These are phyloP conservation scores for Phyllosticta citribraziliensis DNA, from an alignment of 2,329 filamentous ascomycete species.

Conservation along the genomic window DNA sequence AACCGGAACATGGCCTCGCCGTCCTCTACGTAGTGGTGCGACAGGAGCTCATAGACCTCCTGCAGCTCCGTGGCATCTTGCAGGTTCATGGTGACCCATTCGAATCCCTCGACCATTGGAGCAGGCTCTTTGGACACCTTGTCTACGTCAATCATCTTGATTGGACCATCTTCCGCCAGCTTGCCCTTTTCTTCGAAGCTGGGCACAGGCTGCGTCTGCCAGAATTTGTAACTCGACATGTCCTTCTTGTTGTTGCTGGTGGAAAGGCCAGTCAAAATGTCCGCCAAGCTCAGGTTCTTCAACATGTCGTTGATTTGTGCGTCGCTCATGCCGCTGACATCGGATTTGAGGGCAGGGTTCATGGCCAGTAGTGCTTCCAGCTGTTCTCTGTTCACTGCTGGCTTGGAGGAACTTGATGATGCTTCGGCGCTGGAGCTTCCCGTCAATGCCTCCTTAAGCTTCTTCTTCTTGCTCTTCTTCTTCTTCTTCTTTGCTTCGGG, in stretches of 20 bases:
- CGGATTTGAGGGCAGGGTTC: conserved; percentile 30
- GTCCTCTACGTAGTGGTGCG: conserved; percentile 94
- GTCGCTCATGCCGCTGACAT: conserved; percentile 21
- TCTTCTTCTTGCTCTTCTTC: conserved; percentile 57
- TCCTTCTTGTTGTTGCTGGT: conserved; percentile 87
- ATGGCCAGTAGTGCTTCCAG: conserved; percentile 26
- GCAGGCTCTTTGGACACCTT: conserved; percentile 70
- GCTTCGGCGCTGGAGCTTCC: conserved; percentile 23
- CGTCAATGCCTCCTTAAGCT: conserved; percentile 39
- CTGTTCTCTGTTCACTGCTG: conserved; percentile 27
- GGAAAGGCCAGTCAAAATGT: conserved; percentile 66
- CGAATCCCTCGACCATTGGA: conserved; percentile 66
- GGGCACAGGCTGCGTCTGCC: conserved; percentile 92
- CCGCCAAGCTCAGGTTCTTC: conserved; percentile 56
- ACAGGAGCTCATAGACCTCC: conserved; percentile 85
- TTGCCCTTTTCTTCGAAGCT: conserved; percentile 53
- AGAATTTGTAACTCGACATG: conserved; percentile 97
- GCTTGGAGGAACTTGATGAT: conserved; percentile 10
- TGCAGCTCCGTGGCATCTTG: conserved; percentile 65
- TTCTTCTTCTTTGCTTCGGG: conserved; percentile 44
- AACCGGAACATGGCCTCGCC: conserved; percentile 96
- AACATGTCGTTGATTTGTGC: conserved; percentile 37
- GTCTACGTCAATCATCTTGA: conserved; percentile 69
- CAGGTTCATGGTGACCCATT: conserved; percentile 89
- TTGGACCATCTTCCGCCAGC: conserved; percentile 63